Percentiles rank a stretch among this genome's conserved stretches.
phyloP scores from a whole-genome alignment of 352 stramenopile genomes.

The Thraustotheca clavata region DNA sequence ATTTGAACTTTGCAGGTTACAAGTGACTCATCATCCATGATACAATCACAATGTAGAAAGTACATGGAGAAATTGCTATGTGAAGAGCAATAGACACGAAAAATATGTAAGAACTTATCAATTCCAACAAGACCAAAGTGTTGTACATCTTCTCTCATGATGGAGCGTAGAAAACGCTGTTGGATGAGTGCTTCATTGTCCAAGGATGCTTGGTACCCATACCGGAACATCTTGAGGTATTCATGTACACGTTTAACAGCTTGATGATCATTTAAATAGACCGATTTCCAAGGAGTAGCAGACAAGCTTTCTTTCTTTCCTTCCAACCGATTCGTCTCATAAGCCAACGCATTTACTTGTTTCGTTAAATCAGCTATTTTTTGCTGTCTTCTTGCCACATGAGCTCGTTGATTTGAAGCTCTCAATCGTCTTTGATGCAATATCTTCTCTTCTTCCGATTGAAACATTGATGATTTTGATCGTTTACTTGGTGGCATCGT shows the following conservation, averaged over 20 bases:
- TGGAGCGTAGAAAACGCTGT: conserved; percentile 29
- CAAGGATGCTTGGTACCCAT: conserved; percentile 32
- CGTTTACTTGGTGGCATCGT: no score
- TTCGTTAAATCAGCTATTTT: neutral
- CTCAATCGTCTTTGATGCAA: neutral
- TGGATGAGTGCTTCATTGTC: neutral
- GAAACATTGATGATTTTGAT: neutral
- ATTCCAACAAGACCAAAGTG: conserved; percentile 36
- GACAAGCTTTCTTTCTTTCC: conserved; percentile 12
- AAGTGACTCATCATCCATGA: conserved; percentile 4
- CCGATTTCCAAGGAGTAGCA: neutral
- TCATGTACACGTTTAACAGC: conserved; percentile 35
- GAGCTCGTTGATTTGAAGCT: conserved; percentile 9
- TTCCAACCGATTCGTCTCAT: conserved; percentile 16
- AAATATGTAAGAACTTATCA: conserved; percentile 43
- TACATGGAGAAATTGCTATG: conserved; percentile 32
- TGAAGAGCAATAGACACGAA: conserved; percentile 37
- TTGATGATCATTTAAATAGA: conserved; percentile 3
- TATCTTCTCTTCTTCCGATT: neutral
- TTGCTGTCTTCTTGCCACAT: neutral
- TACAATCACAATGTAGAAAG: conserved; percentile 27
- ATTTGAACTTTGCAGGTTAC: conserved; percentile 35
- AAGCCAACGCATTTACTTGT: neutral
- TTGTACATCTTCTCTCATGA: conserved; percentile 40
- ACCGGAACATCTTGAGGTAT: conserved; percentile 49